Percentiles rank a stretch among this genome's conserved stretches.
These are phyloP conservation scores for Parietaria judaica DNA, from an alignment of 306 rosid species.

Conservation along the genomic window DNA sequence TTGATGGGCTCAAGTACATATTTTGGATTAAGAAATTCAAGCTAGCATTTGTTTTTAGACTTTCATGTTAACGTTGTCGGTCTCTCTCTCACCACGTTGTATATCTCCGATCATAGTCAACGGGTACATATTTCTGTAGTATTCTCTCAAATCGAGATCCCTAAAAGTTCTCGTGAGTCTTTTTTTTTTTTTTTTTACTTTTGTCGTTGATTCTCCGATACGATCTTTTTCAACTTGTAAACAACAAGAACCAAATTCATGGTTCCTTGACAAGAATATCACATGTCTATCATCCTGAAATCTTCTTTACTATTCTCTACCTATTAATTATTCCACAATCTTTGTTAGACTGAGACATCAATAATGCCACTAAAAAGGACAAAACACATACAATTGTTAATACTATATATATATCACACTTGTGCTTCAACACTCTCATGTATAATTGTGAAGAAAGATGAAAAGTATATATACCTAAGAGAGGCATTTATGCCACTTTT, in stretches of 20 bases:
- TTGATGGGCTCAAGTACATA: too few species aligned
- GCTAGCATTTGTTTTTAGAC: too few species aligned
- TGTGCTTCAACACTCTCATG: not conserved
- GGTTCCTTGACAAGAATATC: slow-evolving; percentile 2
- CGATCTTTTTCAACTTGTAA: not conserved
- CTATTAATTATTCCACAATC: not conserved
- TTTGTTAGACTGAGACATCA: not conserved
- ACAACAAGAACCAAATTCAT: not conserved
- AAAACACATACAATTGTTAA: not conserved
- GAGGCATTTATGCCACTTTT: slow-evolving; percentile 1
- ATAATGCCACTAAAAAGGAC: not conserved
- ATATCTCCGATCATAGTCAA: too few species aligned
- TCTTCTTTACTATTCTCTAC: not conserved
- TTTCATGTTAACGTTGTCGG: too few species aligned
- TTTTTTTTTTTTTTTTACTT: too few species aligned
- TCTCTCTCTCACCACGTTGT: too few species aligned
- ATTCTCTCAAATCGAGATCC: too few species aligned
- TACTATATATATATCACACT: not conserved
- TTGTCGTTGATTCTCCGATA: not conserved
- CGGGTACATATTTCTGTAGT: too few species aligned
- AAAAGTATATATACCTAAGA: slow-evolving; percentile 12
- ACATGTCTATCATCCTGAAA: not conserved
- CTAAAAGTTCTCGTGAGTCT: too few species aligned
- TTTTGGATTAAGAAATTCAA: too few species aligned
- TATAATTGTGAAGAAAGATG: not conserved